Evolutionary conservation across 2,329 filamentous ascomycete genomes (phyloP).

Genomic region (Neofusicoccum umdonicola): DNA sequence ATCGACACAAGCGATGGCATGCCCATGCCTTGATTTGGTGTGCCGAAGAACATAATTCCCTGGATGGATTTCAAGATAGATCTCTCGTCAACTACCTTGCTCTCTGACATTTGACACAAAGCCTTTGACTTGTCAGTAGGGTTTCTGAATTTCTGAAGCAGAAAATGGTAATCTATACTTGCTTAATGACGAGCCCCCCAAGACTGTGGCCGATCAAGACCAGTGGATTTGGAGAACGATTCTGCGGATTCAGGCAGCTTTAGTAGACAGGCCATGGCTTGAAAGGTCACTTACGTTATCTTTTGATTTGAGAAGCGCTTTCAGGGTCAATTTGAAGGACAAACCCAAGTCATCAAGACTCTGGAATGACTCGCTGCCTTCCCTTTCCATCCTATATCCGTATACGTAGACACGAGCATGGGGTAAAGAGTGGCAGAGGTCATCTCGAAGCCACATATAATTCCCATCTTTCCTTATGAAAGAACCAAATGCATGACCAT

Average conservation of each 20-base stretch:
- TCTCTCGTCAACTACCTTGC: neutral
- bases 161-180: neutral
- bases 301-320: neutral
- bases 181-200: neutral
- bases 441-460: constrained; percentile 32
- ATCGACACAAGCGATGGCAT: neutral
- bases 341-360: neutral
- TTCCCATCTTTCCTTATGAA: constrained; percentile 27
- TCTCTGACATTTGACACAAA: neutral
- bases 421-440: constrained; percentile 24
- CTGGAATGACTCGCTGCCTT: neutral
- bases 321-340: neutral
- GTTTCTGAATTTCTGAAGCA: neutral
- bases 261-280: too few species aligned
- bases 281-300: too few species aligned
- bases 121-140: neutral
- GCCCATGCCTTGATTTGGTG: neutral
- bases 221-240: neutral
- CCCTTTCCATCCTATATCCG: constrained; percentile 23
- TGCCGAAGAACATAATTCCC: neutral
- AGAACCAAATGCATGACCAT: constrained; percentile 31
- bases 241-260: neutral
- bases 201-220: neutral
- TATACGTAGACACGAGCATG: constrained; percentile 26
- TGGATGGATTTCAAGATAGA: neutral